A percentile compares a stretch with the other conserved stretches of the same genome.
phyloP scores from a whole-genome alignment of 129 eudicot genomes.

The Chrysanthemum seticuspe region DNA sequence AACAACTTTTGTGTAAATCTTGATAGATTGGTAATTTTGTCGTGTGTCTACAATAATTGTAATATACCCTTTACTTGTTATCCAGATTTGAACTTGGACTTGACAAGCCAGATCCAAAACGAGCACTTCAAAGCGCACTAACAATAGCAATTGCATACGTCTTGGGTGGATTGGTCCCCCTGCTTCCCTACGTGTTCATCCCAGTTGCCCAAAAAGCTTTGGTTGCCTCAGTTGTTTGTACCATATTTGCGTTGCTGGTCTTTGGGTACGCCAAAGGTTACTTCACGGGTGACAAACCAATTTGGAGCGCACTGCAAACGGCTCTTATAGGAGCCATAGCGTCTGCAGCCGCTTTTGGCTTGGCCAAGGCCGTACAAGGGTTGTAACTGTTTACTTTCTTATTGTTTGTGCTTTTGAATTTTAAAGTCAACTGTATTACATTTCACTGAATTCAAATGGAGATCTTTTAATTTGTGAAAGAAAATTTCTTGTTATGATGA shows the following conservation, averaged over 20 bases:
- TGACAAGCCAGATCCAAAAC: slow-evolving; percentile 88
- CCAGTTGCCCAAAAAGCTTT: slow-evolving; percentile 61
- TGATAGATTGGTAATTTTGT: slow-evolving; percentile 13
- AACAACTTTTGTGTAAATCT: slow-evolving; percentile 6
- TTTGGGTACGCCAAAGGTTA: slow-evolving; percentile 84
- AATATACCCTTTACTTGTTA: background rate
- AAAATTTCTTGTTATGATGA: background rate
- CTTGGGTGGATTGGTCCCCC: slow-evolving; percentile 80
- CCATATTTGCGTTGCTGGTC: slow-evolving; percentile 66
- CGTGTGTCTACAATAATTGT: background rate
- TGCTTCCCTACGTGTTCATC: slow-evolving; percentile 77
- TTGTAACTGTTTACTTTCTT: slow-evolving; percentile 17
- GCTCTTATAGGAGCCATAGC: slow-evolving; percentile 83
- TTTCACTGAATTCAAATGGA: background rate
- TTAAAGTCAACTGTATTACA: background rate
- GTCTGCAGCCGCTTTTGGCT: slow-evolving; percentile 95
- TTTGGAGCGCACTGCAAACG: slow-evolving; percentile 72
- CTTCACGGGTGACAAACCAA: slow-evolving; percentile 67
- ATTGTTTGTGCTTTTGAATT: background rate
- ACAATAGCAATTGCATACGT: slow-evolving; percentile 83
- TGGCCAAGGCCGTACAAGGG: slow-evolving; percentile 83
- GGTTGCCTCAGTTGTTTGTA: slow-evolving; percentile 54
- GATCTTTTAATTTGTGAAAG: background rate
- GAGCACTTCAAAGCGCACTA: slow-evolving; percentile 82
- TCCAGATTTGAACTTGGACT: slow-evolving; percentile 58